Evolutionary conservation across 2,329 filamentous ascomycete genomes (phyloP), one percentile per base, ranked within the genome.

Genomic region (Neonectria punicea): DNA sequence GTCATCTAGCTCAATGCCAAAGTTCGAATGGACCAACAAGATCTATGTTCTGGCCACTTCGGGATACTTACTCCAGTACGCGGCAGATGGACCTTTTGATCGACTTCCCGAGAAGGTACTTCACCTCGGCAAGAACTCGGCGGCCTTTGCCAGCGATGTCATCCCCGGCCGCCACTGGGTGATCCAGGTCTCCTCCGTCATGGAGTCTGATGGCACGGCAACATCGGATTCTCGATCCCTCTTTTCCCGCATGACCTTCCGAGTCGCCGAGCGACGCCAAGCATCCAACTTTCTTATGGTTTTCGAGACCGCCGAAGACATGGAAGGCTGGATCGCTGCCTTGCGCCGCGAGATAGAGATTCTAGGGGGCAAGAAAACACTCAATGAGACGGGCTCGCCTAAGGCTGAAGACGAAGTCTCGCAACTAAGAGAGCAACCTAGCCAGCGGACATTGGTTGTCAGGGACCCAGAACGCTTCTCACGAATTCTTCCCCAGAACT

Each of bases 141-240:
- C 91, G 11, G 93, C 92, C 5, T 95, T 93, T 77, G 93, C 90
- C 1, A 93, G 89, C 70, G 93, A 96, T 75, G 83, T 92, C 14
- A 93, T 95, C 60, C 91, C 92, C 3, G 93, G 93, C 6, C 89
- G 88, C 65, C 92, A 94, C 73, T 94, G 92, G 88, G 93, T 95
- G 6, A 78, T 95, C 14, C 92, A 93, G 70, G 87, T 95, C 22
- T 90, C 89, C 3, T 90, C 92, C 39, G 81, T 84, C 9, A 88
- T 89, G 61, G 89, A 90, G 54, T 79, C 86, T 2, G 86, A 91
- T 36, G 87, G 87, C 30, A 80, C 77, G 1, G 74, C 84, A 14
- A 73, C 82, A 3, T 72, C 82, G 3, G 85, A 88, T 41, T 81
- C 86, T 3, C 86, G 87, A 54, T 92, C 90, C 1, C 78, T 93